These are phyloP conservation scores for Ceratobasidium sp. DNA, from an alignment of 1,284 basidiomycete species.

Conservation along the genomic window DNA sequence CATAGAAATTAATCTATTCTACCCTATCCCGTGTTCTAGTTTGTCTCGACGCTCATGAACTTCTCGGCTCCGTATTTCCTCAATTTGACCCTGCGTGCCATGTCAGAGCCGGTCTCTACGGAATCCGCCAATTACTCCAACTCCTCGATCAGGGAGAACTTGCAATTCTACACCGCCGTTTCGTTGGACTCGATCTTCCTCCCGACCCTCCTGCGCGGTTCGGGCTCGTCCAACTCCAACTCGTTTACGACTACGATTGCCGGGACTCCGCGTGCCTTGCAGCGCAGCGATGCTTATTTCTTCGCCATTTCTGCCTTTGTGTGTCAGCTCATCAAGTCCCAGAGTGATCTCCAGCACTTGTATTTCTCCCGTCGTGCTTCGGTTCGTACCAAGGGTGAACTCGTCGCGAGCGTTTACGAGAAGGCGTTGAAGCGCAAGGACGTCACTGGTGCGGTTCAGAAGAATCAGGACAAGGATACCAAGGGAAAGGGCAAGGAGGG, in stretches of 20 bases:
- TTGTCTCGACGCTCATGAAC: constrained; percentile 41
- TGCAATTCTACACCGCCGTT: constrained; percentile 34
- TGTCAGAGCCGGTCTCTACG: constrained; percentile 18
- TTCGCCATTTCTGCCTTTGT: constrained; percentile 46
- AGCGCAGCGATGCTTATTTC: constrained; percentile 47
- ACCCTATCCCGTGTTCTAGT: background rate
- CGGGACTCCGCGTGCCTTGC: constrained; percentile 9
- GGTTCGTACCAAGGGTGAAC: constrained; percentile 43
- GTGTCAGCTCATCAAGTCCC: constrained; percentile 45
- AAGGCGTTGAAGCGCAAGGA: constrained; percentile 48
- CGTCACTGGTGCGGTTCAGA: constrained; percentile 45
- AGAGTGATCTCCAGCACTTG: constrained; percentile 47
- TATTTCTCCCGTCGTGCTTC: constrained; percentile 45
- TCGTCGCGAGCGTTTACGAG: constrained; percentile 47
- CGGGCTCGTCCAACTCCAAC: constrained; percentile 5
- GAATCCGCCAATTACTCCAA: constrained; percentile 27
- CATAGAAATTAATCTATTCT: background rate
- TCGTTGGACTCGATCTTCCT: constrained; percentile 38
- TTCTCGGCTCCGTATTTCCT: constrained; percentile 43
- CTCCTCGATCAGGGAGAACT: constrained; percentile 12
- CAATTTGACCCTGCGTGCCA: constrained; percentile 30
- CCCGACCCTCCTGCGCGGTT: constrained; percentile 18
- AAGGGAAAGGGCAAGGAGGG: constrained; percentile 40
- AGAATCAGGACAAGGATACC: constrained; percentile 39
- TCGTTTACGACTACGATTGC: background rate